Percentiles rank a stretch among this genome's conserved stretches.
Conservation (phyloP, 2,329 filamentous ascomycete species). For the Colletotrichum scovillei region DNA sequence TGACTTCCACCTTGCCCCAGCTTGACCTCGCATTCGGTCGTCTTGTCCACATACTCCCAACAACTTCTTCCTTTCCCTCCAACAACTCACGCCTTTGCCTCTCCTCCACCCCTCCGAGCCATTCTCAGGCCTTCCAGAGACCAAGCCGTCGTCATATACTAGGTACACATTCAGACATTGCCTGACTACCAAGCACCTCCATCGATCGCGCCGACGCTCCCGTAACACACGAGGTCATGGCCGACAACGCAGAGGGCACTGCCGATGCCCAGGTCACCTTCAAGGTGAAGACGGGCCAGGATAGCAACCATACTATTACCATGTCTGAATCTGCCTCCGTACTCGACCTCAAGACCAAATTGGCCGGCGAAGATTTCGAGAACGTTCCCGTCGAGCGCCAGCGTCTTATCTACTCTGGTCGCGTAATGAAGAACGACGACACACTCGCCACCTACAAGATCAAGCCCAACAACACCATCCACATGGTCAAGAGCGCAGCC, state of each 20-base stretch:
- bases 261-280: constrained; percentile 88
- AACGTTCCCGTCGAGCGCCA: constrained; percentile 89
- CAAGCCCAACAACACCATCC: constrained; percentile 94
- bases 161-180: not conserved
- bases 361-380: constrained; percentile 83
- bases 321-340: constrained; percentile 82
- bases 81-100: not conserved
- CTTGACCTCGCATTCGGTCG: constrained; percentile 16
- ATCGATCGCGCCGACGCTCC: not conserved
- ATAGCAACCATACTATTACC: constrained; percentile 85
- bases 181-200: not conserved
- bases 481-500: constrained; percentile 95
- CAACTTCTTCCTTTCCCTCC: constrained; percentile 6
- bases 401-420: constrained; percentile 96
- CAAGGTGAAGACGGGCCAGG: constrained; percentile 96
- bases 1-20: not conserved
- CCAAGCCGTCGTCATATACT: constrained; percentile 2
- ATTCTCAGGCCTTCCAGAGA: not conserved
- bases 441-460: constrained; percentile 90
- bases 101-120: not conserved
- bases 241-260: constrained; percentile 70
- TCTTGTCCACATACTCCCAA: constrained; percentile 15
- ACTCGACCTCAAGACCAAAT: constrained; percentile 88
- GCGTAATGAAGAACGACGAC: constrained; percentile 95
- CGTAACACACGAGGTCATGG: constrained; percentile 58